A percentile compares a stretch with the other conserved stretches of the same genome.
Conservation (phyloP, 768 basidiomycete genomes). For the Dictyophora rubrovolvata region DNA sequence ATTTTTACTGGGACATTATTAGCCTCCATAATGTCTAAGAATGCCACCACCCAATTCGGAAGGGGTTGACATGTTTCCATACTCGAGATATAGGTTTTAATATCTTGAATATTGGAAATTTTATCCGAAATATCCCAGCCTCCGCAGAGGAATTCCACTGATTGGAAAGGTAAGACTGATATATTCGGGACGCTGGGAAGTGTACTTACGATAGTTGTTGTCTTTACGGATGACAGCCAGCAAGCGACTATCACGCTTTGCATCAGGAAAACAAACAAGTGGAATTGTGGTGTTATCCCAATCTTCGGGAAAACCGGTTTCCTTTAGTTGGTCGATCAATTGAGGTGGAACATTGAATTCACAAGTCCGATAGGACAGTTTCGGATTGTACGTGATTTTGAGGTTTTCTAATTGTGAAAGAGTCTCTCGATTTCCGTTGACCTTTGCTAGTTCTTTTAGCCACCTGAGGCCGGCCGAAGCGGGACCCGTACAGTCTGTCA, state of each 20-base stretch:
- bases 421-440: not conserved
- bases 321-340: slow-evolving; percentile 11
- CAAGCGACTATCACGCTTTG: not conserved
- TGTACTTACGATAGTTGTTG: not conserved
- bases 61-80: not conserved
- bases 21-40: slow-evolving; percentile 13
- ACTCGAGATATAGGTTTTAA: slow-evolving; percentile 13
- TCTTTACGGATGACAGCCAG: slow-evolving; percentile 5
- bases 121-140: slow-evolving; percentile 3
- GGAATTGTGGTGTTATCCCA: not conserved
- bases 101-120: slow-evolving; percentile 3
- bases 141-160: slow-evolving; percentile 6
- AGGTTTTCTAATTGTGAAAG: not conserved
- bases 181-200: not conserved
- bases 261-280: not conserved
- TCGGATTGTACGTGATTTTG: slow-evolving; percentile 12
- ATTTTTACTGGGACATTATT: not conserved
- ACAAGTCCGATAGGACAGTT: slow-evolving; percentile 14
- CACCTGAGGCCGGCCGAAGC: slow-evolving; percentile 1
- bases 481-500: slow-evolving; percentile 7
- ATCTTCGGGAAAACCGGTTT: not conserved
- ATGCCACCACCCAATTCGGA: slow-evolving; percentile 9
- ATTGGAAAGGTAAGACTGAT: not conserved
- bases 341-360: slow-evolving; percentile 11
- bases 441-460: not conserved